phyloP scores from a whole-genome alignment of 345 rosid genomes.

The Microthlaspi erraticum region DNA sequence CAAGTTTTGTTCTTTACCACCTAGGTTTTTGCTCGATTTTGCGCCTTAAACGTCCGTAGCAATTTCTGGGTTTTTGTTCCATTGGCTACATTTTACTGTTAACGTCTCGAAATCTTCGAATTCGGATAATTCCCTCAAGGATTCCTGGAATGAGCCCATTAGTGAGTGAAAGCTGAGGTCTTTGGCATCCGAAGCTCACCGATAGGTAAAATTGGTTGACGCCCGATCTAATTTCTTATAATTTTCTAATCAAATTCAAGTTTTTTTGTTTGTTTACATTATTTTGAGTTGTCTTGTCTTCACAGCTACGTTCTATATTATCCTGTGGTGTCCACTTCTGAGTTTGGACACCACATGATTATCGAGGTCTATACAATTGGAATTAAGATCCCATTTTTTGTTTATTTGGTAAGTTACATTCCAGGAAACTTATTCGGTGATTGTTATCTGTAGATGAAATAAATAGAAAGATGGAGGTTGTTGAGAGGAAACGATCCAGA shows the following conservation, averaged over 20 bases:
- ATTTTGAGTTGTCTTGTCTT: slow-evolving; percentile 21
- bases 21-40: slow-evolving; percentile 3
- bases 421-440: background rate
- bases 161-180: slow-evolving; percentile 27
- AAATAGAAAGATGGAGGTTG: slow-evolving; percentile 57
- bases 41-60: background rate
- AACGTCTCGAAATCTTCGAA: slow-evolving; percentile 1
- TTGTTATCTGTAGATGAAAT: slow-evolving; percentile 40
- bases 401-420: slow-evolving; percentile 11
- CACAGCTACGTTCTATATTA: slow-evolving; percentile 20
- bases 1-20: background rate
- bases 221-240: background rate
- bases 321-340: slow-evolving; percentile 34
- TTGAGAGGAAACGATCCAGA: slow-evolving; percentile 69
- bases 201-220: slow-evolving; percentile 26
- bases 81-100: slow-evolving; percentile 13
- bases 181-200: slow-evolving; percentile 21
- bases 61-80: slow-evolving; percentile 34
- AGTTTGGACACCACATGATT: slow-evolving; percentile 3
- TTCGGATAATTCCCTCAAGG: slow-evolving; percentile 9
- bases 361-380: slow-evolving; percentile 4
- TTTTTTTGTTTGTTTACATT: slow-evolving; percentile 19
- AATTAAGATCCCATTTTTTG: slow-evolving; percentile 16
- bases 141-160: slow-evolving; percentile 5
- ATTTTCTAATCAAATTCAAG: background rate